phyloP scores from a whole-genome alignment of 164 flowering plant genomes.

The Nymphaea thermarum region DNA sequence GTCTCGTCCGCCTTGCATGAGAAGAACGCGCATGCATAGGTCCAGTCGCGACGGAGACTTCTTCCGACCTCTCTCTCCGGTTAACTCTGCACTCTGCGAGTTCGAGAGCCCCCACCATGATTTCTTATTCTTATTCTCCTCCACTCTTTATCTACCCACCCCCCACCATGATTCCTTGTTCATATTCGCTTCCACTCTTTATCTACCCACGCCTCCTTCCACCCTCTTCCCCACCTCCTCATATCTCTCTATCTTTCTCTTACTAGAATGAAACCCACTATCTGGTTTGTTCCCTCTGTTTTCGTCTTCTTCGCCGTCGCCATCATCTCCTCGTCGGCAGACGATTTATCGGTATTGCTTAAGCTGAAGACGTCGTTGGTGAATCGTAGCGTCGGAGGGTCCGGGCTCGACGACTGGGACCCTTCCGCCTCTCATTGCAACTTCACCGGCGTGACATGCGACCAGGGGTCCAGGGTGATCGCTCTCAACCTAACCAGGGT shows the following conservation, averaged over 20 bases:
- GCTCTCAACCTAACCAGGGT: conserved; percentile 43
- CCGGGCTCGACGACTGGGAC: conserved; percentile 54
- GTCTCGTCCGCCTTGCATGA: background rate
- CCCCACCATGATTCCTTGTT: background rate
- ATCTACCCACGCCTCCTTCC: background rate
- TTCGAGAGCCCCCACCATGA: too few relatives aligned
- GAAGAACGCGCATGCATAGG: background rate
- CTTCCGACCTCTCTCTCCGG: background rate
- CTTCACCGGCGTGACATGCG: conserved; percentile 68
- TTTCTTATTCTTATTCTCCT: too few relatives aligned
- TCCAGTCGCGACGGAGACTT: background rate
- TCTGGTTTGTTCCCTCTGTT: conserved; percentile 1
- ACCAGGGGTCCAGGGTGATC: conserved; percentile 31
- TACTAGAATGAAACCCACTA: background rate
- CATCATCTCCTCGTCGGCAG: conserved; percentile 3
- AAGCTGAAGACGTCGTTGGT: conserved; percentile 41
- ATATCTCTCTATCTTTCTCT: background rate
- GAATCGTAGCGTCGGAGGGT: conserved; percentile 15
- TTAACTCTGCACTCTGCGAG: background rate
- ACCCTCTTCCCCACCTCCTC: background rate
- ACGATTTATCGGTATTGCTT: conserved; percentile 37
- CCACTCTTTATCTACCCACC: background rate
- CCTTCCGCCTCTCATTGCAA: conserved; percentile 35
- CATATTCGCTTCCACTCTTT: background rate
- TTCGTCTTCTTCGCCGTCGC: background rate